phyloP scores from a whole-genome alignment of 2,329 filamentous ascomycete genomes.

The Monosporascus sp. region DNA sequence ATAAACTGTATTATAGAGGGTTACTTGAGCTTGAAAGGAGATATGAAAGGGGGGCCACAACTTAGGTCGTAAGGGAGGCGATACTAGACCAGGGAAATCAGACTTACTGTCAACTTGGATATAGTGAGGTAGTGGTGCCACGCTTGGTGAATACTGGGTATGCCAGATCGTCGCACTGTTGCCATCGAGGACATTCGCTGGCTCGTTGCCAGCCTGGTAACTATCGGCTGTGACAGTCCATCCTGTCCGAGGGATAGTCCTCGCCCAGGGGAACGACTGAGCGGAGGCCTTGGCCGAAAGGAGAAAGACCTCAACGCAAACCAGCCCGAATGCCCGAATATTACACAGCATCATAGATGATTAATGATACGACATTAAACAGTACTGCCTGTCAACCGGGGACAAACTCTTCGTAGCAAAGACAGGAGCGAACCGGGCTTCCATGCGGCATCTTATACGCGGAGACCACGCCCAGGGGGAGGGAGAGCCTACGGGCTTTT shows the following conservation, averaged over 20 bases:
- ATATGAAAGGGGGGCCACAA: no score
- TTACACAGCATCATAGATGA: not conserved
- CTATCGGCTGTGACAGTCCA: constrained; percentile 27
- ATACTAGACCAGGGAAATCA: not conserved
- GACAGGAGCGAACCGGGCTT: not conserved
- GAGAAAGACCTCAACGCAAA: constrained; percentile 1
- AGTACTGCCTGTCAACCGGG: not conserved
- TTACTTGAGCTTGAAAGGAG: not conserved
- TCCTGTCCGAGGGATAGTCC: constrained; percentile 13
- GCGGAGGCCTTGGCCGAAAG: constrained; percentile 9
- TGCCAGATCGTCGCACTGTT: constrained; percentile 26
- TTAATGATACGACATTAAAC: not conserved
- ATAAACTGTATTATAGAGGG: not conserved
- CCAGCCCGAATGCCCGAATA: not conserved
- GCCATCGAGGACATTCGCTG: constrained; percentile 24
- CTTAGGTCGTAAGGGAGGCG: not conserved
- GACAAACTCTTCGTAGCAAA: not conserved
- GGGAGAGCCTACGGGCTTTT: not conserved
- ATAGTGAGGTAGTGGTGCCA: constrained; percentile 20
- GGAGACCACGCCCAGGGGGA: no score
- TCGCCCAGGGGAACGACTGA: constrained; percentile 15
- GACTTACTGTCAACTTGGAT: constrained; percentile 23
- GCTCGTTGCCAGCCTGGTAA: constrained; percentile 20
- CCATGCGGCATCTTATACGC: no score
- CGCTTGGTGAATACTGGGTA: constrained; percentile 14